Evolutionary conservation across 345 rosid genomes (phyloP).

Genomic region (Barbarea vulgaris): DNA sequence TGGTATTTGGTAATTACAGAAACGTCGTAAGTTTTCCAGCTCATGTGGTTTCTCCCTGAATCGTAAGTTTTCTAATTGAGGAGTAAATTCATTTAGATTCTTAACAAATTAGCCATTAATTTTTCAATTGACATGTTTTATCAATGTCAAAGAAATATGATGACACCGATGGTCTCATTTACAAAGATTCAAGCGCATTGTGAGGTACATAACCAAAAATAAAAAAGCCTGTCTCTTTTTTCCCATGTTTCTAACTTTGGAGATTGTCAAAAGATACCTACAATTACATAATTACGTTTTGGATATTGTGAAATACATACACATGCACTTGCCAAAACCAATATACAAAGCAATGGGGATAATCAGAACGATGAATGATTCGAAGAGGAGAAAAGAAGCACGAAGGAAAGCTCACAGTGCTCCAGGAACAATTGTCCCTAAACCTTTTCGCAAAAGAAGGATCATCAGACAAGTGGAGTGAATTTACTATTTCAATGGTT

Average conservation of each 20-base stretch:
- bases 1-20: too few species aligned
- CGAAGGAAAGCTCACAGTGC: conserved; percentile 90
- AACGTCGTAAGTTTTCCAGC: too few species aligned
- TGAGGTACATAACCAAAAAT: conserved; percentile 55
- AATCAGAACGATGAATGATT: conserved; percentile 55
- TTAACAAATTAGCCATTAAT: too few species aligned
- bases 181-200: conserved; percentile 92
- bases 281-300: conserved; percentile 19
- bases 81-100: too few species aligned
- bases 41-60: too few species aligned
- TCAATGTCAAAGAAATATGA: too few species aligned
- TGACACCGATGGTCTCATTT: too few species aligned
- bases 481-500: conserved; percentile 26
- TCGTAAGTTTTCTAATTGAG: too few species aligned
- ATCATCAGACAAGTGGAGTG: conserved; percentile 81
- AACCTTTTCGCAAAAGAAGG: conserved; percentile 67
- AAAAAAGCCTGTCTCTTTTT: not conserved
- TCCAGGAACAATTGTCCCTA: conserved; percentile 60
- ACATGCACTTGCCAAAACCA: conserved; percentile 88
- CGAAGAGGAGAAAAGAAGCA: conserved; percentile 74
- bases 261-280: not conserved
- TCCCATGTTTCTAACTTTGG: not conserved
- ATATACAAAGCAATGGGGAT: conserved; percentile 65
- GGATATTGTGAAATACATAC: conserved; percentile 55
- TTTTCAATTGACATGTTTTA: too few species aligned